These are phyloP conservation scores for Gossypium davidsonii DNA, from an alignment of 441 rosid genomes.

Conservation along the genomic window DNA sequence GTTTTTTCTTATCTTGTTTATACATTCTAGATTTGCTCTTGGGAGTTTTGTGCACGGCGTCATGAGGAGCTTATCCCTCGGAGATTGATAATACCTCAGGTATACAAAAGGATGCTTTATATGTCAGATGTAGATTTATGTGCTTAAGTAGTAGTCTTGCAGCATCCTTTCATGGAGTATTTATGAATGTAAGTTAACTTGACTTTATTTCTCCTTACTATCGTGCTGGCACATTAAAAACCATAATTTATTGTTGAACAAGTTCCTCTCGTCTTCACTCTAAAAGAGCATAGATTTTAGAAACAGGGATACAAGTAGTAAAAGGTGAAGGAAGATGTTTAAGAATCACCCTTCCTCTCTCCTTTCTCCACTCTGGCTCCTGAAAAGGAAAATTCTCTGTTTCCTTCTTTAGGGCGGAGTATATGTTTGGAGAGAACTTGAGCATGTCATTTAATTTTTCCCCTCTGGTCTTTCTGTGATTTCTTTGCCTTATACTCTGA, in stretches of 20 bases:
- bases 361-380: neutral
- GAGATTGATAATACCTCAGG: slow-evolving; percentile 47
- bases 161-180: neutral
- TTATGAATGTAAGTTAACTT: neutral
- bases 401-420: neutral
- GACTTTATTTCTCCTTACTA: neutral
- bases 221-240: neutral
- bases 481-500: neutral
- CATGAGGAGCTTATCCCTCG: slow-evolving; percentile 56
- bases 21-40: slow-evolving; percentile 41
- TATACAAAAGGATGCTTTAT: slow-evolving; percentile 14
- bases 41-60: slow-evolving; percentile 53
- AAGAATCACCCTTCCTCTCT: neutral
- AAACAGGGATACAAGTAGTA: neutral
- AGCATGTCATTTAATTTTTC: neutral
- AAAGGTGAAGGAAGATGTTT: neutral
- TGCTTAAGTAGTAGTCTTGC: slow-evolving; percentile 2
- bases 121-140: slow-evolving; percentile 5
- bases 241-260: neutral
- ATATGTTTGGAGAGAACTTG: neutral
- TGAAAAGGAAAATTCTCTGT: neutral
- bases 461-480: neutral
- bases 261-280: neutral
- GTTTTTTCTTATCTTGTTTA: neutral
- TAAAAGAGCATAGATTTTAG: neutral